Conservation (phyloP, 2,329 filamentous ascomycete genomes). For the Cercospora sp. region DNA sequence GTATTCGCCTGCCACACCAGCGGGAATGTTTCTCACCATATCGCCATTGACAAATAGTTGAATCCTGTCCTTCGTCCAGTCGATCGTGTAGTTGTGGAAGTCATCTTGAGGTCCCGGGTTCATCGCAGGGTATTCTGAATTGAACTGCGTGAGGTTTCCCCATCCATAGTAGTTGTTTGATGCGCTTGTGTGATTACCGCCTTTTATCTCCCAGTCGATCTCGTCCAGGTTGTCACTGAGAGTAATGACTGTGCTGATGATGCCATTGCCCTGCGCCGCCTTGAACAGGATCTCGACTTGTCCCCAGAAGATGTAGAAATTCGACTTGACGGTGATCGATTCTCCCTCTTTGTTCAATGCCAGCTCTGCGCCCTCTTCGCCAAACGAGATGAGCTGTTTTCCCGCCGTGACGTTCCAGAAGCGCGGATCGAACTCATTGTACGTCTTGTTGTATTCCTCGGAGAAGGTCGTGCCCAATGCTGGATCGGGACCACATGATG, state of each 20-base stretch:
- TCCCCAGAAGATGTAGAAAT: conserved; percentile 86
- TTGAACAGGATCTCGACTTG: conserved; percentile 76
- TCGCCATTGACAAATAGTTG: conserved; percentile 70
- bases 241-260: conserved; percentile 80
- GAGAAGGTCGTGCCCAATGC: conserved; percentile 66
- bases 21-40: conserved; percentile 63
- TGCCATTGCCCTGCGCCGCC: conserved; percentile 70
- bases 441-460: conserved; percentile 64
- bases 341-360: conserved; percentile 68
- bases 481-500: conserved; percentile 65
- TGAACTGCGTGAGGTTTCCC: conserved; percentile 63
- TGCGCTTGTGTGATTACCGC: conserved; percentile 61
- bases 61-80: conserved; percentile 67
- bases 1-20: conserved; percentile 45
- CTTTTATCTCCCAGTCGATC: conserved; percentile 83
- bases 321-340: conserved; percentile 73
- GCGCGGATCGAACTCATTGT: conserved; percentile 46
- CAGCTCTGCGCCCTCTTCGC: conserved; percentile 63
- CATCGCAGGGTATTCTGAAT: conserved; percentile 63
- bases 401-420: conserved; percentile 61
- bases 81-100: conserved; percentile 68
- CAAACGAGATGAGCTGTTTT: conserved; percentile 58
- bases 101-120: conserved; percentile 55
- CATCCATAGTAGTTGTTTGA: conserved; percentile 77
- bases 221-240: conserved; percentile 83